Evolutionary conservation across 345 rosid species (phyloP).

Genomic region (Gossypioides kirkii): DNA sequence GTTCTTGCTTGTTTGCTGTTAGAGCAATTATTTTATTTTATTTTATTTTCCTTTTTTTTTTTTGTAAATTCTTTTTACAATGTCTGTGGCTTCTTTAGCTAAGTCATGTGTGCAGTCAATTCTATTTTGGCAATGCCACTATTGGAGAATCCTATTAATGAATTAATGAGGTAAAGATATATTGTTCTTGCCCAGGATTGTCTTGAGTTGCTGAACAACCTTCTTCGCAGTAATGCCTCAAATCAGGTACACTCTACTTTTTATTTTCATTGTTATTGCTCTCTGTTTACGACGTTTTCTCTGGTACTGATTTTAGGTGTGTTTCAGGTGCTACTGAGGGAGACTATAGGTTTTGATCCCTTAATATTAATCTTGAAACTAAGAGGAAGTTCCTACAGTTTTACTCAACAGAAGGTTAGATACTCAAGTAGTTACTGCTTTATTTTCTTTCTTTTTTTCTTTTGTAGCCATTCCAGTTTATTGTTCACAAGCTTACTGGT

Average conservation of each 20-base stretch:
- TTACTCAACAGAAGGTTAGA: slow-evolving; percentile 96
- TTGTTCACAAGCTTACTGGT: slow-evolving; percentile 32
- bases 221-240: slow-evolving; percentile 74
- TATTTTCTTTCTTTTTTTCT: background rate
- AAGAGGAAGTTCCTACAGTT: slow-evolving; percentile 73
- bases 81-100: background rate
- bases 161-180: slow-evolving; percentile 7
- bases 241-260: slow-evolving; percentile 61
- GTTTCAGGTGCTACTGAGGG: slow-evolving; percentile 74
- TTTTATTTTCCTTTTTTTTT: no score
- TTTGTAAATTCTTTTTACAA: background rate
- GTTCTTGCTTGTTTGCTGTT: background rate
- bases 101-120: background rate
- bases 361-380: slow-evolving; percentile 68
- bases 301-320: slow-evolving; percentile 26
- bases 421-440: slow-evolving; percentile 28
- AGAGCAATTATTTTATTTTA: background rate
- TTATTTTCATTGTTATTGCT: slow-evolving; percentile 6
- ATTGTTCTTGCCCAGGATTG: slow-evolving; percentile 57
- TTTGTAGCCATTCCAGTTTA: background rate
- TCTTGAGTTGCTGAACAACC: slow-evolving; percentile 87
- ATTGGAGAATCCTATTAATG: slow-evolving; percentile 11
- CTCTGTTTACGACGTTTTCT: slow-evolving; percentile 1
- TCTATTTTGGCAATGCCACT: background rate
- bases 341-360: slow-evolving; percentile 88